Conservation (phyloP, 2,329 filamentous ascomycete genomes). For the Rutstroemia sp. region DNA sequence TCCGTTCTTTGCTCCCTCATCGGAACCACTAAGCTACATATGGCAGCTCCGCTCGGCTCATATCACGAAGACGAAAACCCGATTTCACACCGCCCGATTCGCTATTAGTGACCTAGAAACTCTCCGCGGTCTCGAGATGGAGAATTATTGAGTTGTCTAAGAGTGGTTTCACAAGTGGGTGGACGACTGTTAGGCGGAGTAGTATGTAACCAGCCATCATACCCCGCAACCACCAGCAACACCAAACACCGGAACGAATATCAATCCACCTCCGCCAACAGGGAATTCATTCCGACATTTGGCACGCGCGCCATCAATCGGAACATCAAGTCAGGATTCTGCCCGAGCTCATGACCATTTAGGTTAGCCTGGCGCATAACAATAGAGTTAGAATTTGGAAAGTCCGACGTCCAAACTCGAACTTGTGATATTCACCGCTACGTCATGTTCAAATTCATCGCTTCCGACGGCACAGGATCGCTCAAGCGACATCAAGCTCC, state of each 20-base stretch:
- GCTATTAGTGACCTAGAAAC: neutral
- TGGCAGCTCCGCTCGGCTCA: neutral
- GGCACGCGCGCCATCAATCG: no score
- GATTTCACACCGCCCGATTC: neutral
- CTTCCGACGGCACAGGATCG: constrained; percentile 43
- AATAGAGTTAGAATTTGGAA: neutral
- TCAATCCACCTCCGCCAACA: no score
- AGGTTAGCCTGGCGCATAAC: neutral
- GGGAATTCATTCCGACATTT: no score
- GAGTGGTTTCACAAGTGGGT: no score
- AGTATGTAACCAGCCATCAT: no score
- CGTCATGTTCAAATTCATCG: constrained; percentile 49
- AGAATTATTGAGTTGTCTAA: no score
- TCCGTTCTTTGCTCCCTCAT: no score
- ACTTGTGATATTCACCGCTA: neutral
- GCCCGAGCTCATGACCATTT: neutral
- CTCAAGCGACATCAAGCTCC: constrained; percentile 51
- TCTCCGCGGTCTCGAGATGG: neutral
- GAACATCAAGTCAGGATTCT: no score
- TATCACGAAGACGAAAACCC: neutral
- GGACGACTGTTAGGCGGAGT: no score
- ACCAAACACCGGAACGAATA: no score
- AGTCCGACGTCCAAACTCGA: neutral
- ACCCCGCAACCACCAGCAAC: no score
- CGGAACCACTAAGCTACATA: neutral